Evolutionary conservation across 2,329 filamentous ascomycete species (phyloP).

Genomic region (Trichoderma sp.): DNA sequence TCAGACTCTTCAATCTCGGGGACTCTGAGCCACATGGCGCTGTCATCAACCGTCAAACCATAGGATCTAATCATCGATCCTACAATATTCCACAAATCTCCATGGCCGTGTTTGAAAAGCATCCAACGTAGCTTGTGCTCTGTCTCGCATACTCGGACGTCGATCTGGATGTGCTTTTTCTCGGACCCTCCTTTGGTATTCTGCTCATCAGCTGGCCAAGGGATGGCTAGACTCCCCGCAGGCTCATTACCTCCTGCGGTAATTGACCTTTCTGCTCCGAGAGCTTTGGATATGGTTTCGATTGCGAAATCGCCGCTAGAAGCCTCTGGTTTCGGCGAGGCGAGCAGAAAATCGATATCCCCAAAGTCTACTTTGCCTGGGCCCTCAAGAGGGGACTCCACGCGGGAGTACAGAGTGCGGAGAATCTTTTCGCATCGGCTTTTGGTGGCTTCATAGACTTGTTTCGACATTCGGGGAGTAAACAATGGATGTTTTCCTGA

Average conservation of each 20-base stretch:
- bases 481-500: conserved; percentile 44
- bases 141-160: conserved; percentile 55
- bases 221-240: conserved; percentile 52
- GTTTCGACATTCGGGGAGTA: conserved; percentile 63
- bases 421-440: conserved; percentile 45
- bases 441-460: conserved; percentile 54
- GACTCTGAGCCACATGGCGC: conserved; percentile 62
- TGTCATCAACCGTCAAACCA: conserved; percentile 64
- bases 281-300: conserved; percentile 23
- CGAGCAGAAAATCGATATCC: conserved; percentile 69
- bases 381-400: conserved; percentile 62
- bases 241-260: conserved; percentile 25
- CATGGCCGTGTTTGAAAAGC: conserved; percentile 66
- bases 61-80: conserved; percentile 61
- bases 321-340: conserved; percentile 30
- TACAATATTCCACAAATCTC: conserved; percentile 66
- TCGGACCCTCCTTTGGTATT: background rate
- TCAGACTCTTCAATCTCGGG: conserved; percentile 62
- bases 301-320: conserved; percentile 31
- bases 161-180: conserved; percentile 59
- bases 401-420: conserved; percentile 48
- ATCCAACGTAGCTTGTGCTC: conserved; percentile 54
- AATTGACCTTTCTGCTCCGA: conserved; percentile 46
- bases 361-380: conserved; percentile 67
- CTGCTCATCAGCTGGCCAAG: conserved; percentile 42